Base-by-base conservation (phyloP, 2,329 filamentous ascomycete species). In the Cryphonectria japonica region DNA sequence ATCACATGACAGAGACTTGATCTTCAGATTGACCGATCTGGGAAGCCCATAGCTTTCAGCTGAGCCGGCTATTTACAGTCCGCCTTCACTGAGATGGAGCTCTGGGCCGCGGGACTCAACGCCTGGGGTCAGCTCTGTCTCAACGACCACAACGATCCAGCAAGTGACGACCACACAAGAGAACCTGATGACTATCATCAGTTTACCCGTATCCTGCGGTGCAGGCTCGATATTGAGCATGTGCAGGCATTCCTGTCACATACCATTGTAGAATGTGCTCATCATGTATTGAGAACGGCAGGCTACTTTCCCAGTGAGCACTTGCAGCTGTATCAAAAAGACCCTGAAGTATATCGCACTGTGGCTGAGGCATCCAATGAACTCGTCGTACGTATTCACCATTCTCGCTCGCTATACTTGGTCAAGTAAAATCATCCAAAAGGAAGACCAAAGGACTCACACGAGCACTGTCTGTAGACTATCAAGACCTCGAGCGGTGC, bases 101-200 rank as follows among this genome's bases (percentile, higher is more conserved):
- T 91, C 6, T 87, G 86, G 76, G 86, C 84, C 59, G 75, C 85
- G 2, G 88, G 88, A 57, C 85, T 88, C 79, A 90, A 91, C 75
- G 86, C 87, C 68, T 90, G 86, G 86, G 78, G 79, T 69, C 88
- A 90, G 75, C 81, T 90, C 22, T 74, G 76, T 2, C 85, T 88
- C 71, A 67, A 65, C 7, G 22, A 8, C 13, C 11, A 88, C 71
- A 67, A 65, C 9, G 19, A 8, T 22, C 14, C 60, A 0, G 69
- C 41, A 32, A 39, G 71, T 6, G 54, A 22, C 8, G 72, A 71
- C 4, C 64, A 50, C 19, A 7, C 22, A 50, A 7, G 76, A 1
- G 83, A 87, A 57, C 82, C 83, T 4, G 78, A 82, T 5, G 88
- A 90, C 75, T 26, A 87, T 4, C 71, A 71, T 26, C 72, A 75